Percentiles rank a stretch among this genome's conserved stretches.
These are phyloP conservation scores for Apostasia ramifera DNA, from an alignment of 106 monocot species.

Conservation along the genomic window DNA sequence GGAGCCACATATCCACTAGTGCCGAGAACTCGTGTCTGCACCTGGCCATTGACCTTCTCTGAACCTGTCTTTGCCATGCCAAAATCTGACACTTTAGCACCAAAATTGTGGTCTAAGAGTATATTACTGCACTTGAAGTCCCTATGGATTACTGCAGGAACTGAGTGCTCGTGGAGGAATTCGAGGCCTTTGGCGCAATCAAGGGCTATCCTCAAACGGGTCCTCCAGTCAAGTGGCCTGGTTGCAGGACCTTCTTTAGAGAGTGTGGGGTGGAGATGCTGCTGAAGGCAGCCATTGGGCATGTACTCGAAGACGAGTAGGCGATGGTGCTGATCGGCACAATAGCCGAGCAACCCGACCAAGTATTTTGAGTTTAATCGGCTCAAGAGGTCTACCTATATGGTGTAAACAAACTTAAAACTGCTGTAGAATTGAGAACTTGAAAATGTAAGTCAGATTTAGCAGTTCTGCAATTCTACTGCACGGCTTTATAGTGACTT, in stretches of 20 bases:
- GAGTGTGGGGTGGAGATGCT: conserved; percentile 49
- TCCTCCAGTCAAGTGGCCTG: conserved; percentile 51
- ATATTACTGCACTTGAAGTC: conserved; percentile 90
- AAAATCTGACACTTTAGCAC: conserved; percentile 86
- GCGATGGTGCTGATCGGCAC: conserved; percentile 56
- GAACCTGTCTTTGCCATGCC: conserved; percentile 86
- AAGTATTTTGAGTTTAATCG: conserved; percentile 31
- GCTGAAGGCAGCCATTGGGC: conserved; percentile 72
- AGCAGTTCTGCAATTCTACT: too few relatives aligned
- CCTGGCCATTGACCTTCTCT: conserved; percentile 79
- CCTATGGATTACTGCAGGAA: conserved; percentile 82
- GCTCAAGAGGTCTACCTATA: conserved; percentile 60
- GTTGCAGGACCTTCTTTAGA: not conserved
- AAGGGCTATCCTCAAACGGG: conserved; percentile 65
- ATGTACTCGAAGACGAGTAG: conserved; percentile 87
- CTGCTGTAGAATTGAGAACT: too few relatives aligned
- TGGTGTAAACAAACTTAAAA: too few relatives aligned
- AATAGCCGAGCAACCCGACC: conserved; percentile 53
- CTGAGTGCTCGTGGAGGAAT: conserved; percentile 77
- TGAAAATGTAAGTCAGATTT: too few relatives aligned
- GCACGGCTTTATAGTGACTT: too few relatives aligned
- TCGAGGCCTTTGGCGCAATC: conserved; percentile 86
- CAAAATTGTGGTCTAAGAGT: conserved; percentile 65
- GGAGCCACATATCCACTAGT: conserved; percentile 92
- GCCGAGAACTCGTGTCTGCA: conserved; percentile 68